Conservation (phyloP, 257 asterid genomes). For the Echium plantagineum region DNA sequence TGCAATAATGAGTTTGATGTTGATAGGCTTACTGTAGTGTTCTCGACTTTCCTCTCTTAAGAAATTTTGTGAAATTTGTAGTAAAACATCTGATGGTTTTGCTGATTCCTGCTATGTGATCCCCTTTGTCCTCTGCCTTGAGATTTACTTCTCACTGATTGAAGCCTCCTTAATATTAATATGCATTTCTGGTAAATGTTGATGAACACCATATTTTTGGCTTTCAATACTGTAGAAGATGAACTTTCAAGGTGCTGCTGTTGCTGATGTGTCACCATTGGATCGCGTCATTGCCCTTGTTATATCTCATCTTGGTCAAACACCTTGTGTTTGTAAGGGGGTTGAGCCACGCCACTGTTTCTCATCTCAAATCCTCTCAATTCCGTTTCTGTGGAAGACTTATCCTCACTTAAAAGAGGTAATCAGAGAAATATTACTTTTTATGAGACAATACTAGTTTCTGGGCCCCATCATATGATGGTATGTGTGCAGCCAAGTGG, state of each 20-base stretch:
- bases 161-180: neutral
- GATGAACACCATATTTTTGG: slow-evolving; percentile 13
- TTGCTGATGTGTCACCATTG: slow-evolving; percentile 40
- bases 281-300: slow-evolving; percentile 52
- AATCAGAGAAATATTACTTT: slow-evolving; percentile 11
- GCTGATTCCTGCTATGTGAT: neutral
- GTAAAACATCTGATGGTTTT: neutral
- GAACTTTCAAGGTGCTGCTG: slow-evolving; percentile 34
- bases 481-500: neutral
- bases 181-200: slow-evolving; percentile 2
- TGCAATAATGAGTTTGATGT: neutral
- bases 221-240: slow-evolving; percentile 40
- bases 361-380: slow-evolving; percentile 71
- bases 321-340: slow-evolving; percentile 61
- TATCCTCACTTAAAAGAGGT: slow-evolving; percentile 90
- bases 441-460: slow-evolving; percentile 1
- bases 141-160: neutral
- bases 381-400: slow-evolving; percentile 78
- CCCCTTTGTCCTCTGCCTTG: neutral
- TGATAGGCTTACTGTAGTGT: neutral
- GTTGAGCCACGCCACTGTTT: slow-evolving; percentile 54
- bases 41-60: neutral
- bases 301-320: slow-evolving; percentile 63
- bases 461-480: neutral
- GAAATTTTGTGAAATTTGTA: neutral